Conservation (phyloP, 225 moss, liverwort and hornwort species). For the Rhytidiadelphus loreus region DNA sequence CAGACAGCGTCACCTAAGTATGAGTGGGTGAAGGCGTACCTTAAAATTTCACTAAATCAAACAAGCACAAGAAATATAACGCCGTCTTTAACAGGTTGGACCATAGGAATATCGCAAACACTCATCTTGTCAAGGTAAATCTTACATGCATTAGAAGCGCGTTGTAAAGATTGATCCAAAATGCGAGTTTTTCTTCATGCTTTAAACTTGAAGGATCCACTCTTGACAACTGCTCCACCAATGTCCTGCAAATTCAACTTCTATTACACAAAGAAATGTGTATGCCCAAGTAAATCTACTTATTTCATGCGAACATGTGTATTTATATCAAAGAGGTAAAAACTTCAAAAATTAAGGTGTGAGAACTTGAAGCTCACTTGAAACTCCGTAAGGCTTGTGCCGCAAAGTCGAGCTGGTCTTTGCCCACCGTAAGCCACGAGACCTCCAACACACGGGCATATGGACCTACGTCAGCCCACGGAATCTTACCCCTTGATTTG, state of each 20-base stretch:
- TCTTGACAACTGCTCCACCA: slow-evolving; percentile 60
- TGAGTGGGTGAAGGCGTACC: neutral
- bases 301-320: neutral
- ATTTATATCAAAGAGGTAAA: neutral
- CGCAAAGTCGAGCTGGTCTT: slow-evolving; percentile 72
- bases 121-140: neutral
- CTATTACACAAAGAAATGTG: neutral
- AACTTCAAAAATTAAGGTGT: neutral
- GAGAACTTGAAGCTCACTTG: slow-evolving; percentile 24
- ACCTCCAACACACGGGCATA: slow-evolving; percentile 63
- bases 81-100: neutral
- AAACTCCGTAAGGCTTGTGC: slow-evolving; percentile 59
- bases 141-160: slow-evolving; percentile 87
- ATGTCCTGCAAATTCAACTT: slow-evolving; percentile 26
- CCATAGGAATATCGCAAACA: neutral
- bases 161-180: slow-evolving; percentile 90
- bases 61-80: neutral
- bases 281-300: neutral
- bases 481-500: slow-evolving; percentile 53
- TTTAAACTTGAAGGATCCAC: slow-evolving; percentile 47
- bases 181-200: slow-evolving; percentile 77
- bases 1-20: neutral
- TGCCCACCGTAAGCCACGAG: slow-evolving; percentile 68
- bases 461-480: slow-evolving; percentile 70
- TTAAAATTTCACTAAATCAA: neutral